These are phyloP conservation scores for Saccharomyces hybrid DNA, from an alignment of 1,139 yeast genomes.

Conservation along the genomic window DNA sequence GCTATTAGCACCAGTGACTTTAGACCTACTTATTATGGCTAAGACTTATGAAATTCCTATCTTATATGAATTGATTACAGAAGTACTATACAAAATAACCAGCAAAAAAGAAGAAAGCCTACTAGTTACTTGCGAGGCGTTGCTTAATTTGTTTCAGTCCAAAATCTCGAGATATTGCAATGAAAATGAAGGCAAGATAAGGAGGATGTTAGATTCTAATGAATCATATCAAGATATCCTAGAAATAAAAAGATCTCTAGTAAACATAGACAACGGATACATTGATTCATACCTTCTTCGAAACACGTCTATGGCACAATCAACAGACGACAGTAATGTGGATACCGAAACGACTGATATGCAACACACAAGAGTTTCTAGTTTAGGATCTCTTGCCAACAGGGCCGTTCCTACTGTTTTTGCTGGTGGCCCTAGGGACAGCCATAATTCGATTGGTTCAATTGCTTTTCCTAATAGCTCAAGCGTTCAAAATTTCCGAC, in stretches of 20 bases:
- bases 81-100: conserved; percentile 58
- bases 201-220: conserved; percentile 33
- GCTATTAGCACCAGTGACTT: conserved; percentile 57
- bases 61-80: conserved; percentile 58
- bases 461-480: conserved; percentile 10
- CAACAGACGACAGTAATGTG: conserved; percentile 5
- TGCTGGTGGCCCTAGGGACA: conserved; percentile 23
- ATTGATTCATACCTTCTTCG: conserved; percentile 49
- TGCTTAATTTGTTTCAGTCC: conserved; percentile 18
- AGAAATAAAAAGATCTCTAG: conserved; percentile 24
- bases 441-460: conserved; percentile 20
- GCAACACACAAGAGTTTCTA: conserved; percentile 1
- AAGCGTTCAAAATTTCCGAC: conserved; percentile 4
- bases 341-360: background rate
- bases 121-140: conserved; percentile 33
- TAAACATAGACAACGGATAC: conserved; percentile 53
- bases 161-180: conserved; percentile 19
- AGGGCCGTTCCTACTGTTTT: conserved; percentile 13
- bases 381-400: conserved; percentile 5
- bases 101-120: conserved; percentile 52
- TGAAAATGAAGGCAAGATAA: conserved; percentile 26
- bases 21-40: conserved; percentile 55
- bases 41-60: conserved; percentile 60
- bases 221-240: conserved; percentile 17
- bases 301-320: conserved; percentile 25